phyloP scores from a whole-genome alignment of 148 eudicot genomes.

The Silene conica region DNA sequence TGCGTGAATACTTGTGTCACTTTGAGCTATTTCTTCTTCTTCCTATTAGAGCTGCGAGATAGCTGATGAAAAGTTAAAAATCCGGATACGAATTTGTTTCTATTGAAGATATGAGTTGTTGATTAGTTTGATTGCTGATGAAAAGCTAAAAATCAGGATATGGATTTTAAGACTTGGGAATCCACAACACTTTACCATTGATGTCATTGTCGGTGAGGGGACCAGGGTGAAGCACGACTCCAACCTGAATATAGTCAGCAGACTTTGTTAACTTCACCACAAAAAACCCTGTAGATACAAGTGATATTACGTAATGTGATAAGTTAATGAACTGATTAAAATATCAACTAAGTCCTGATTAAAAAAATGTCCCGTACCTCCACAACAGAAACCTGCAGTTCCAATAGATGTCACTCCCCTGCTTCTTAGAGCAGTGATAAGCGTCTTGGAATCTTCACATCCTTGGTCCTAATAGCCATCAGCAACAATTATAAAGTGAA shows the following conservation, averaged over 20 bases:
- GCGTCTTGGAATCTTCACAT: conserved; percentile 52
- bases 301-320: background rate
- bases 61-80: too few relatives aligned
- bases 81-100: too few relatives aligned
- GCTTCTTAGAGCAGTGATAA: conserved; percentile 41
- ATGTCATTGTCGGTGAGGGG: conserved; percentile 35
- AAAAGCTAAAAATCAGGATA: too few relatives aligned
- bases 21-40: too few relatives aligned
- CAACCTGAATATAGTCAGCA: conserved; percentile 40
- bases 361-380: conserved; percentile 31
- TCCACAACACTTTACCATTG: conserved; percentile 22
- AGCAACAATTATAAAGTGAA: background rate
- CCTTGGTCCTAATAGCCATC: conserved; percentile 44
- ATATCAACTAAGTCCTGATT: background rate
- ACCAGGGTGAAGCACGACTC: conserved; percentile 45
- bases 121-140: too few relatives aligned
- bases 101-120: too few relatives aligned
- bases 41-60: too few relatives aligned
- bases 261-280: conserved; percentile 35
- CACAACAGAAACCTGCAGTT: conserved; percentile 74
- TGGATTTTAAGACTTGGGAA: background rate
- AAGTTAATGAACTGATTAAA: background rate
- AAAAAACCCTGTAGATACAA: conserved; percentile 30
- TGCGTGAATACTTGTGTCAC: too few relatives aligned
- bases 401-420: conserved; percentile 45